Percentiles rank a stretch among this genome's conserved stretches.
phyloP scores from a whole-genome alignment of 176 grass and related monocot species.

The Phyllostachys edulis region DNA sequence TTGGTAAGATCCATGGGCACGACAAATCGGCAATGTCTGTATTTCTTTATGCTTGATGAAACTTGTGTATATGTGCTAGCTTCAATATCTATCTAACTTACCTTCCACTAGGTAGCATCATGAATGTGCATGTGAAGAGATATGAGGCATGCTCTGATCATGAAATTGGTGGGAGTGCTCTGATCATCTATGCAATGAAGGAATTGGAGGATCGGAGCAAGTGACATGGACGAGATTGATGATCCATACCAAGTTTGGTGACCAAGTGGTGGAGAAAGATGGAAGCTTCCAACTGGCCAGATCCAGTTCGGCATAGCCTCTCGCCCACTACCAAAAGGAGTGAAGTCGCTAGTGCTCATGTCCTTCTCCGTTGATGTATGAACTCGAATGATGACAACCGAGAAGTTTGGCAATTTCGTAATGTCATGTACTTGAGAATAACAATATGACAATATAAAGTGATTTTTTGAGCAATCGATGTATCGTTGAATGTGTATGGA shows the following conservation, averaged over 20 bases:
- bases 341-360: constrained; percentile 72
- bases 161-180: not conserved
- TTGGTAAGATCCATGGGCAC: not conserved
- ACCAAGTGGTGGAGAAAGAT: too few species aligned
- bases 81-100: too few species aligned
- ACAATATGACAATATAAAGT: too few species aligned
- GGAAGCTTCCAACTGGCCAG: constrained; percentile 94
- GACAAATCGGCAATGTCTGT: too few species aligned
- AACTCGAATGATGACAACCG: too few species aligned
- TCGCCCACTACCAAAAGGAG: constrained; percentile 95
- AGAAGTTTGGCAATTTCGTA: too few species aligned
- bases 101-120: too few species aligned
- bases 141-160: not conserved
- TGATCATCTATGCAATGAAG: not conserved
- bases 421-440: too few species aligned
- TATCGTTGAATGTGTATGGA: too few species aligned
- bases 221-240: not conserved
- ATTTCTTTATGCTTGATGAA: not conserved
- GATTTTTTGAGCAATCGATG: too few species aligned
- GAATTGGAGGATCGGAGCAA: not conserved
- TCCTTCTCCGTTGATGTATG: constrained; percentile 80
- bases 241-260: constrained; percentile 91
- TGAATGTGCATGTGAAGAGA: not conserved
- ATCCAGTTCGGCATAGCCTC: constrained; percentile 96
- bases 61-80: not conserved